A percentile compares a stretch with the other conserved stretches of the same genome.
These are phyloP conservation scores for Oryza glaberrima DNA, from an alignment of 176 grass and related monocot genomes.

Conservation along the genomic window DNA sequence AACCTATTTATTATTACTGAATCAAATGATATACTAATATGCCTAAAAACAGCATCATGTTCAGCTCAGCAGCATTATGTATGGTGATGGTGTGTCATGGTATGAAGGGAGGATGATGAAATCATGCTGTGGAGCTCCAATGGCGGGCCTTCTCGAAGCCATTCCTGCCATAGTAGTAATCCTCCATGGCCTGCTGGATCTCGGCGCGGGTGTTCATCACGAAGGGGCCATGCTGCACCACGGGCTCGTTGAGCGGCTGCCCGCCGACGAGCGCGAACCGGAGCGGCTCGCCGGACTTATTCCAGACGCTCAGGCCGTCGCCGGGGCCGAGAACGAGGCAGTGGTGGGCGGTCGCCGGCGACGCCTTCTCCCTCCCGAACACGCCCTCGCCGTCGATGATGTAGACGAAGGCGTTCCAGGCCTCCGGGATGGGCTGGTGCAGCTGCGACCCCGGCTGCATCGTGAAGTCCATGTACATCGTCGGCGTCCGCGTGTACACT, in stretches of 20 bases:
- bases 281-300: slow-evolving; percentile 43
- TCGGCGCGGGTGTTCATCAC: slow-evolving; percentile 83
- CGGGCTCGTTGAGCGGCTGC: slow-evolving; percentile 65
- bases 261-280: slow-evolving; percentile 69
- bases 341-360: slow-evolving; percentile 45
- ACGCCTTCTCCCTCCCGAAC: slow-evolving; percentile 45
- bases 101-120: not conserved
- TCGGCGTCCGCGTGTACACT: slow-evolving; percentile 79
- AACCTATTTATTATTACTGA: not conserved
- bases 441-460: slow-evolving; percentile 61
- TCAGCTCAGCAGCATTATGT: not conserved
- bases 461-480: slow-evolving; percentile 86
- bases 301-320: slow-evolving; percentile 74
- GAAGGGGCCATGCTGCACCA: slow-evolving; percentile 73
- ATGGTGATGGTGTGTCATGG: not conserved
- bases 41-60: not conserved
- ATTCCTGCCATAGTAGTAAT: slow-evolving; percentile 63
- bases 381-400: slow-evolving; percentile 81
- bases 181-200: slow-evolving; percentile 78
- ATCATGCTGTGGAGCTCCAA: slow-evolving; percentile 49
- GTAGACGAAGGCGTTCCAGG: slow-evolving; percentile 85
- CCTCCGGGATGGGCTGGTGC: slow-evolving; percentile 57
- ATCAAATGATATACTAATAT: not conserved
- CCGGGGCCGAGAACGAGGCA: slow-evolving; percentile 69
- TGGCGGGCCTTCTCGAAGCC: slow-evolving; percentile 74